These are phyloP conservation scores for Aspergillus sp. DNA, from an alignment of 2,329 filamentous ascomycete species.

Conservation along the genomic window DNA sequence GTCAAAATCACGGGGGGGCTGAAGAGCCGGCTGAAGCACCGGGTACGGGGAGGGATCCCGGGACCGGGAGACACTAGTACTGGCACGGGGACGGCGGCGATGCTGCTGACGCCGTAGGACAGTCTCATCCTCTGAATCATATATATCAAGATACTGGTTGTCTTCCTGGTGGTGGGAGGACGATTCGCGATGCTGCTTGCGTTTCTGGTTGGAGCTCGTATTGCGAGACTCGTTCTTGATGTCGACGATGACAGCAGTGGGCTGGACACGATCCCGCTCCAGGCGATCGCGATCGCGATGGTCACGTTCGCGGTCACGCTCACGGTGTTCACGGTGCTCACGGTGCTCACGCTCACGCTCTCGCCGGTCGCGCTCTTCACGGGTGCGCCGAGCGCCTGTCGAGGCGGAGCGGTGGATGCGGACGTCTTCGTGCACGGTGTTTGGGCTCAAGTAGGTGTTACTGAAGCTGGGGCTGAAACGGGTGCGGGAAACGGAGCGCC, in stretches of 20 bases:
- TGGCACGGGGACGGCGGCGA: conserved; percentile 26
- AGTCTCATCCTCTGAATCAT: conserved; percentile 35
- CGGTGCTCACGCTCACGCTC: conserved; percentile 20
- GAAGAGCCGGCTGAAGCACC: conserved; percentile 2
- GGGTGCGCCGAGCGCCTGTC: conserved; percentile 37
- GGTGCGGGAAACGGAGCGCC: conserved; percentile 40
- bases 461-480: conserved; percentile 30
- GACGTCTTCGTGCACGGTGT: conserved; percentile 24
- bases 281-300: conserved; percentile 2
- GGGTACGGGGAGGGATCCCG: conserved; percentile 29
- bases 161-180: conserved; percentile 12
- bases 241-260: conserved; percentile 39
- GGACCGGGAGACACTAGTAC: conserved; percentile 30
- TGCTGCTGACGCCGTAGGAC: conserved; percentile 23
- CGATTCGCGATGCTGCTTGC: conserved; percentile 26
- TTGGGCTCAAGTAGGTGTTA: conserved; percentile 31
- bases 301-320: background rate
- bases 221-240: conserved; percentile 39
- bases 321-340: background rate
- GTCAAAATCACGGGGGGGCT: conserved; percentile 38
- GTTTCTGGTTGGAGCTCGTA: conserved; percentile 33
- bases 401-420: conserved; percentile 41
- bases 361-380: conserved; percentile 23
- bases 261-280: conserved; percentile 19
- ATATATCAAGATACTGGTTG: conserved; percentile 22